A percentile compares a stretch with the other conserved stretches of the same genome.
These are phyloP conservation scores for Erodium texanum DNA, from an alignment of 441 rosid species.

Conservation along the genomic window DNA sequence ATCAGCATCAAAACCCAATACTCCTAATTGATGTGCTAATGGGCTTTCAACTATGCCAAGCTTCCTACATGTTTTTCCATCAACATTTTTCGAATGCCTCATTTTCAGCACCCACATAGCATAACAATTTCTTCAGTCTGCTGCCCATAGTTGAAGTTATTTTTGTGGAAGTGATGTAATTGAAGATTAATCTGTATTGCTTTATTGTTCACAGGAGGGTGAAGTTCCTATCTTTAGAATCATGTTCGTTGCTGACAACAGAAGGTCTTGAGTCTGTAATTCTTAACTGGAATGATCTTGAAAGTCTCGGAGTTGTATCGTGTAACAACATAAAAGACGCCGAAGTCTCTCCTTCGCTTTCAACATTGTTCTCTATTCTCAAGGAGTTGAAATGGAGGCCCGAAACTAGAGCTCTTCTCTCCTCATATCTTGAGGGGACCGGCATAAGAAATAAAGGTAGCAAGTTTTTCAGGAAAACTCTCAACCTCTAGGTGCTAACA, in stretches of 20 bases:
- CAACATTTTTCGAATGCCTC: background rate
- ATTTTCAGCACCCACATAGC: background rate
- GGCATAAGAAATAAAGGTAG: conserved; percentile 62
- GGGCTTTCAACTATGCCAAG: background rate
- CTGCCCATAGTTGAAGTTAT: background rate
- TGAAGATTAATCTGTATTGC: conserved; percentile 1
- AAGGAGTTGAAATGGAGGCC: conserved; percentile 68
- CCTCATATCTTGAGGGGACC: conserved; percentile 35
- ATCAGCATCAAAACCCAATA: background rate
- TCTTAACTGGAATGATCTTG: conserved; percentile 53
- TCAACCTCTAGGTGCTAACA: conserved; percentile 19
- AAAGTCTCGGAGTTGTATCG: conserved; percentile 45
- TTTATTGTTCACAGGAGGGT: conserved; percentile 40
- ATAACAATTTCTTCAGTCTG: background rate
- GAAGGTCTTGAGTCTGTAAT: conserved; percentile 51
- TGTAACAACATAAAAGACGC: conserved; percentile 51
- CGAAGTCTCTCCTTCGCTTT: conserved; percentile 50
- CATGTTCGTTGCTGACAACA: conserved; percentile 54
- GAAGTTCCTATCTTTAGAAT: conserved; percentile 42
- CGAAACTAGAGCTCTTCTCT: conserved; percentile 50
- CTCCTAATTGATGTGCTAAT: background rate
- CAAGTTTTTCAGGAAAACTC: conserved; percentile 52
- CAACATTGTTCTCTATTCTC: conserved; percentile 46
- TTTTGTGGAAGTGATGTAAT: background rate
- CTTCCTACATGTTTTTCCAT: background rate